phyloP scores from a whole-genome alignment of 164 flowering plant species.

The Houttuynia cordata region DNA sequence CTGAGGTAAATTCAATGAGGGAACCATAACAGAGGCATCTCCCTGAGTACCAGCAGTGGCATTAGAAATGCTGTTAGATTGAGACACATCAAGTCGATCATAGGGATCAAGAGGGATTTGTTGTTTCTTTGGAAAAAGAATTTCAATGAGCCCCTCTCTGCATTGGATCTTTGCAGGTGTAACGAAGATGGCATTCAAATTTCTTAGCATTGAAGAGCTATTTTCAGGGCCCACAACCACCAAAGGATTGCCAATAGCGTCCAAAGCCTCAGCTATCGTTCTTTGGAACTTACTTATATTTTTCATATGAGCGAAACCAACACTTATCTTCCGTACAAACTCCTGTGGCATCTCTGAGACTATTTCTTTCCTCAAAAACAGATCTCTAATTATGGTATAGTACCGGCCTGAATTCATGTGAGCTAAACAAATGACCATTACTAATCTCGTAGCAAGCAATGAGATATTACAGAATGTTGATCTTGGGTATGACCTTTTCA shows the following conservation, averaged over 20 bases:
- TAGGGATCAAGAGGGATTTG: not conserved
- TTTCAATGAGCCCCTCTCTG: constrained; percentile 28
- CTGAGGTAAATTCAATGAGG: not conserved
- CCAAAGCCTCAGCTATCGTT: constrained; percentile 38
- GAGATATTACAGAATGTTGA: not conserved
- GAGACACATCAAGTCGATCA: not conserved
- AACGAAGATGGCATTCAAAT: constrained; percentile 22
- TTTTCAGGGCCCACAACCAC: constrained; percentile 23
- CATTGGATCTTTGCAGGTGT: constrained; percentile 15
- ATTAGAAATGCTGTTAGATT: not conserved
- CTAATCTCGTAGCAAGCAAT: constrained; percentile 28
- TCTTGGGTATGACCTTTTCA: constrained; percentile 12
- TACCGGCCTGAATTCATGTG: constrained; percentile 21
- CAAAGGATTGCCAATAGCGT: constrained; percentile 40
- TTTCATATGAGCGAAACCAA: not conserved
- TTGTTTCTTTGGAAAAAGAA: constrained; percentile 28
- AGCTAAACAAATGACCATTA: constrained; percentile 27
- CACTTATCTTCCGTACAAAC: constrained; percentile 17
- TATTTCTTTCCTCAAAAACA: constrained; percentile 16
- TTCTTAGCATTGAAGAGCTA: not conserved
- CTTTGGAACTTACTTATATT: not conserved
- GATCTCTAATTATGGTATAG: constrained; percentile 9
- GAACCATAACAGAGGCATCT: too few species aligned
- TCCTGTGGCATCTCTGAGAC: constrained; percentile 25
- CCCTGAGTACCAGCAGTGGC: not conserved